Evolutionary conservation across 225 moss, liverwort and hornwort genomes (phyloP).

Genomic region (Straminergon stramineum): DNA sequence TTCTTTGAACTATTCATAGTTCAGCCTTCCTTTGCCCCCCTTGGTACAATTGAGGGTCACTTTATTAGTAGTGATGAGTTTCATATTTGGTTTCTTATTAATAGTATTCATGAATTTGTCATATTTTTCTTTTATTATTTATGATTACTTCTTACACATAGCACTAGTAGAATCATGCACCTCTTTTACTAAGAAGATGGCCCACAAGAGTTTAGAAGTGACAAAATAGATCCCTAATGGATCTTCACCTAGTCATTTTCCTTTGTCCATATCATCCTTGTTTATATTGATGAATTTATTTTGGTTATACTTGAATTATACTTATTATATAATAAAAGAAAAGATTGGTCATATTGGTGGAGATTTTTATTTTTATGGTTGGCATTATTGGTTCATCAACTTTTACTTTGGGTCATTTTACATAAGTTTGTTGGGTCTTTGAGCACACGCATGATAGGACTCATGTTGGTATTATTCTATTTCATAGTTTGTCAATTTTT

Average conservation of each 20-base stretch:
- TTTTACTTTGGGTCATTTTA: not conserved
- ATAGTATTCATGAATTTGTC: no score
- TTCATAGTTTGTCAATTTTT: no score
- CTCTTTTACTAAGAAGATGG: not conserved
- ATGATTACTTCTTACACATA: not conserved
- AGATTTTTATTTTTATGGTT: not conserved
- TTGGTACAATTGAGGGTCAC: no score
- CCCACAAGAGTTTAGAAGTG: accelerated
- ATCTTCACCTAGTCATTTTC: not conserved
- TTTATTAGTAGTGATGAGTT: not conserved
- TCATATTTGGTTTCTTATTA: no score
- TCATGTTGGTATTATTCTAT: not conserved
- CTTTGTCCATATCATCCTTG: accelerated
- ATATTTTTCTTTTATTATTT: not conserved
- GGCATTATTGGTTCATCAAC: not conserved
- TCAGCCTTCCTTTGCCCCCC: no score
- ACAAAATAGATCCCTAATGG: not conserved
- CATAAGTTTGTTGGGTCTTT: not conserved
- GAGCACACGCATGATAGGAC: not conserved
- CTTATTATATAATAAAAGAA: not conserved
- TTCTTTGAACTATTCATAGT: no score
- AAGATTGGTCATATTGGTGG: not conserved
- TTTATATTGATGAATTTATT: not conserved
- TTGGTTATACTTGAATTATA: not conserved
- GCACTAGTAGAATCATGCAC: not conserved